These are phyloP conservation scores for Monosporozyma unispora DNA, from an alignment of 805 yeast species.

Conservation along the genomic window DNA sequence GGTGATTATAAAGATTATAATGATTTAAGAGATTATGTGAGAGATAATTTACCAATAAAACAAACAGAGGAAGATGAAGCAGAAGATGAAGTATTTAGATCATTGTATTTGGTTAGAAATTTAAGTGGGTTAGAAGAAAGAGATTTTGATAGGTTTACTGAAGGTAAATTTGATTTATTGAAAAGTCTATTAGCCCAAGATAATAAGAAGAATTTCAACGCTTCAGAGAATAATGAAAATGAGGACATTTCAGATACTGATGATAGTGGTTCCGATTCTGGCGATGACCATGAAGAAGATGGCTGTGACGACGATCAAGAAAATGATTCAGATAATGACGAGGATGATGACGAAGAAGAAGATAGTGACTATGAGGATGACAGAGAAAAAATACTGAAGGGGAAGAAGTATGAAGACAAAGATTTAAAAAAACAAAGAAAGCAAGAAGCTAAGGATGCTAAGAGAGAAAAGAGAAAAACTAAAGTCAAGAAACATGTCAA, in stretches of 20 bases:
- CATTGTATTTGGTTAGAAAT: constrained; percentile 66
- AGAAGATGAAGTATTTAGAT: constrained; percentile 83
- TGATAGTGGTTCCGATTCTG: constrained; percentile 16
- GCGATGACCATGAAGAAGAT: constrained; percentile 23
- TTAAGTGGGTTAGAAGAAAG: constrained; percentile 82
- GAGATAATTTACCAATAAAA: constrained; percentile 49
- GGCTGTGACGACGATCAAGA: constrained; percentile 14
- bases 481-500: constrained; percentile 79
- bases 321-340: constrained; percentile 5
- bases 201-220: constrained; percentile 21
- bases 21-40: constrained; percentile 31
- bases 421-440: constrained; percentile 69
- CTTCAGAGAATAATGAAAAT: constrained; percentile 20
- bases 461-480: constrained; percentile 68
- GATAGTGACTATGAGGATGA: constrained; percentile 30
- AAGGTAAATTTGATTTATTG: constrained; percentile 74
- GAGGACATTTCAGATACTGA: constrained; percentile 13
- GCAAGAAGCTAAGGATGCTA: constrained; percentile 64
- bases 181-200: constrained; percentile 49
- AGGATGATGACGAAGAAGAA: constrained; percentile 26
- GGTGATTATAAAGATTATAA: constrained; percentile 27
- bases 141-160: constrained; percentile 69
- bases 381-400: constrained; percentile 39
- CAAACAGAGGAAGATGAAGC: constrained; percentile 43
- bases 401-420: constrained; percentile 73